Base-by-base conservation (phyloP, 345 rosid genomes). In the Arabidopsis arenosa region DNA sequence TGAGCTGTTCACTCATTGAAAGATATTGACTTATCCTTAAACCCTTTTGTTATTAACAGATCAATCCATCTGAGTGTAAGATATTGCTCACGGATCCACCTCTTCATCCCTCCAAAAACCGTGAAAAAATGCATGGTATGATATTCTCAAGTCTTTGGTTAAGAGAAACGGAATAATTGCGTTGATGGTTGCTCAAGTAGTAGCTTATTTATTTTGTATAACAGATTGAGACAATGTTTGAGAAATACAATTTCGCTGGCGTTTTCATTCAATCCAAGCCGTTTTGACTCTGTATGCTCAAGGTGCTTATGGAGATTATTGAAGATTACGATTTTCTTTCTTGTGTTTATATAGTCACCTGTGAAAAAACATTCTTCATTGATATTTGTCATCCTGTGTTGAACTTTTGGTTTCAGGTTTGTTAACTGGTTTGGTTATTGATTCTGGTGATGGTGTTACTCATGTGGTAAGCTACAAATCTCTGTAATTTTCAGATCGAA, bases 391-490 rank as follows among this genome's bases (percentile, higher is more conserved):
- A 21, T 49, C 7, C 2, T 37, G 5, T 78, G 47, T 58, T 58
- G 47, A 32, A 51, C 17, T 63, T 70, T 40, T 67, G 63, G 72
- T 64, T 65, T 77, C 93, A 95, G 97, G 99, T 73, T 81, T 95
- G 79, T 79, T 95, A 69, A 95, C 99, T 79, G 97, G 99, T 76
- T 84, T 95, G 68, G 99, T 95, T 65, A 95, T 95, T 35, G 99
- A 95, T 85, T 95, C 99, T 65, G 99, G 99, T 55, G 99, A 95
- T 70, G 97, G 99, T 65, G 99, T 95, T 71, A 95, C 99, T 65
- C 99, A 95, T 83, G 98, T 94, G 97, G 97, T 92, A 90, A 77
- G 77, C 66, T 77, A 44, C 69, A 60, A 10, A 28, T 3, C 4
- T 7, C 47, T 35, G 5, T 39, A 68, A 53, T 30, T 18, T 54